phyloP scores from a whole-genome alignment of 2,329 filamentous ascomycete species.

The Sclerotinia borealis region DNA sequence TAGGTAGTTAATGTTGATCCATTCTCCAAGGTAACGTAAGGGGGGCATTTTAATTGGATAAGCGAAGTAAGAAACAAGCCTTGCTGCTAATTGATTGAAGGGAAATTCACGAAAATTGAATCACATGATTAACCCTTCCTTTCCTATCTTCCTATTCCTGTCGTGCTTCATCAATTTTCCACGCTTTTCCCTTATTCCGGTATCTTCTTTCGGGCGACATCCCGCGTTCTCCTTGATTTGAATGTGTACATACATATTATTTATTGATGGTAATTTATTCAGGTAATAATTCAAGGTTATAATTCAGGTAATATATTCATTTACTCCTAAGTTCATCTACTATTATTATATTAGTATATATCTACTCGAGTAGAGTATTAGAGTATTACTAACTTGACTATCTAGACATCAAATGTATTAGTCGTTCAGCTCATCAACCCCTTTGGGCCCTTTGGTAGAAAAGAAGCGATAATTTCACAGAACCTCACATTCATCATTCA shows the following conservation, averaged over 20 bases:
- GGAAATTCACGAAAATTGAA: not conserved
- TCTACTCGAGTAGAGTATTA: too few species aligned
- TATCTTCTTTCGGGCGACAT: conserved; percentile 9
- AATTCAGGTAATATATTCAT: not conserved
- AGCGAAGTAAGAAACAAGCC: not conserved
- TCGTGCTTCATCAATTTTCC: conserved; percentile 17
- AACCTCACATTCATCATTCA: not conserved
- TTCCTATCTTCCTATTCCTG: conserved; percentile 15
- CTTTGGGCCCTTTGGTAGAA: not conserved
- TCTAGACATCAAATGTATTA: conserved; percentile 4
- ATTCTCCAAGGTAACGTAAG: conserved; percentile 10
- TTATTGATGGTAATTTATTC: not conserved
- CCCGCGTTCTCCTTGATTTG: not conserved
- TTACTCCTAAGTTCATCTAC: not conserved
- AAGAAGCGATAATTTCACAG: conserved; percentile 5
- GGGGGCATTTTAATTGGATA: conserved; percentile 4
- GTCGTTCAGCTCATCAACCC: conserved; percentile 3
- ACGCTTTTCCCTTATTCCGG: conserved; percentile 14
- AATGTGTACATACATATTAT: not conserved
- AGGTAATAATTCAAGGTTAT: not conserved
- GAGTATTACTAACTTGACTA: not conserved
- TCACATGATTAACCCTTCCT: conserved; percentile 18
- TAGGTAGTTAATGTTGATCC: conserved; percentile 7
- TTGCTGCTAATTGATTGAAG: conserved; percentile 4
- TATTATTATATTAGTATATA: too few species aligned